Evolutionary conservation across 352 stramenopile genomes (phyloP).

Genomic region (Phytophthora pistaciae): DNA sequence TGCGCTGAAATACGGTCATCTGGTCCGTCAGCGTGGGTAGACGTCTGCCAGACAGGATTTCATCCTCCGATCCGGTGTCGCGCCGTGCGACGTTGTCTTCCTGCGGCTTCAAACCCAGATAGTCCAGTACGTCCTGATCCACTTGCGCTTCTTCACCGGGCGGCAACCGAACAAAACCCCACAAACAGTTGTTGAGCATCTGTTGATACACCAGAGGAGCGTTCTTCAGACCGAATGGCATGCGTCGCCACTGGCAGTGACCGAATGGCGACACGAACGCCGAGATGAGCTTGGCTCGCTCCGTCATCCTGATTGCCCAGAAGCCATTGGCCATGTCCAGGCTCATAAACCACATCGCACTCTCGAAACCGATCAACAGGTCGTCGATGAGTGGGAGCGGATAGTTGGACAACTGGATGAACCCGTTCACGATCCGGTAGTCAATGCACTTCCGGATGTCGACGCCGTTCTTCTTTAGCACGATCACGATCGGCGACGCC

Average conservation of each 20-base stretch:
- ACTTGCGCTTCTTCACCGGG: not conserved
- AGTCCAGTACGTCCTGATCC: slow-evolving; percentile 6
- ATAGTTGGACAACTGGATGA: slow-evolving; percentile 25
- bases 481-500: slow-evolving; percentile 1
- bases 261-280: slow-evolving; percentile 34
- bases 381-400: slow-evolving; percentile 33
- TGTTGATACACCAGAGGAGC: slow-evolving; percentile 20
- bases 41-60: too few relatives aligned
- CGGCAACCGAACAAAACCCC: slow-evolving; percentile 10
- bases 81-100: not conserved
- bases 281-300: slow-evolving; percentile 17
- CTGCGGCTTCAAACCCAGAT: not conserved
- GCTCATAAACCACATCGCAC: slow-evolving; percentile 26
- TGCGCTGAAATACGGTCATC: not conserved
- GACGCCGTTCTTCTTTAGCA: slow-evolving; percentile 11
- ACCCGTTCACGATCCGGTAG: slow-evolving; percentile 22
- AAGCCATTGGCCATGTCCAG: slow-evolving; percentile 27
- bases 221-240: slow-evolving; percentile 39
- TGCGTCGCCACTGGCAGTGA: slow-evolving; percentile 27
- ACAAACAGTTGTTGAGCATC: slow-evolving; percentile 24
- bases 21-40: not conserved
- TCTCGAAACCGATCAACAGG: slow-evolving; percentile 28
- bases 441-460: slow-evolving; percentile 33
- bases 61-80: too few relatives aligned
- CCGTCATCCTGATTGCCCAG: slow-evolving; percentile 29